phyloP scores from a whole-genome alignment of 129 eudicot genomes.

The Helianthus tuberosus region DNA sequence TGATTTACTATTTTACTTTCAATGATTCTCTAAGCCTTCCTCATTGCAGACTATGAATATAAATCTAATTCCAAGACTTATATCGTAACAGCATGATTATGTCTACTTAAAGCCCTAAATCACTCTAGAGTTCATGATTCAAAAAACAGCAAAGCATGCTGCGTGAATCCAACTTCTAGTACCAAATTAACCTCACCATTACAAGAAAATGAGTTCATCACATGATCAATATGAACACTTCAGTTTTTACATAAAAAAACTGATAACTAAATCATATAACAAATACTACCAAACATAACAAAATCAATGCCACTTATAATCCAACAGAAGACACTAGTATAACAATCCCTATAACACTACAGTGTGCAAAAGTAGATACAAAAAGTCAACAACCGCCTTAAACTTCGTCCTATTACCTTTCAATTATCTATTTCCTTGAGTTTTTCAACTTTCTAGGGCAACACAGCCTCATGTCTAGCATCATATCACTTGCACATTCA shows the following conservation, averaged over 20 bases:
- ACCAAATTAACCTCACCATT: constrained; percentile 13
- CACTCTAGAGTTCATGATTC: not conserved
- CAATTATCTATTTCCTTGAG: no score
- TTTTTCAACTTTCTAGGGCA: not conserved
- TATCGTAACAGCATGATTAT: constrained; percentile 4
- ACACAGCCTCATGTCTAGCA: not conserved
- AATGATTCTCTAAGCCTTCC: not conserved
- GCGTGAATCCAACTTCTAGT: constrained; percentile 7
- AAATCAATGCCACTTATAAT: not conserved
- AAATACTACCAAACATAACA: not conserved
- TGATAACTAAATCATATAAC: not conserved
- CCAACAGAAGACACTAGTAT: not conserved
- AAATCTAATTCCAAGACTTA: constrained; percentile 1
- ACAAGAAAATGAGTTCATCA: constrained; percentile 4
- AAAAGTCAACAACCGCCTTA: no score
- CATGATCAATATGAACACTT: not conserved
- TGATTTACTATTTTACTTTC: not conserved
- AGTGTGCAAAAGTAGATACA: not conserved
- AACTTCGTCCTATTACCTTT: no score
- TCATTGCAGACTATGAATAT: not conserved
- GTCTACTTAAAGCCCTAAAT: constrained; percentile 16
- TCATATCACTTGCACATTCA: no score
- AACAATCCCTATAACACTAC: not conserved
- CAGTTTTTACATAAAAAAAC: not conserved
- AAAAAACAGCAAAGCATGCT: constrained; percentile 6